phyloP scores from a whole-genome alignment of 2,329 filamentous ascomycete species.

The Dactylonectria macrodidyma region DNA sequence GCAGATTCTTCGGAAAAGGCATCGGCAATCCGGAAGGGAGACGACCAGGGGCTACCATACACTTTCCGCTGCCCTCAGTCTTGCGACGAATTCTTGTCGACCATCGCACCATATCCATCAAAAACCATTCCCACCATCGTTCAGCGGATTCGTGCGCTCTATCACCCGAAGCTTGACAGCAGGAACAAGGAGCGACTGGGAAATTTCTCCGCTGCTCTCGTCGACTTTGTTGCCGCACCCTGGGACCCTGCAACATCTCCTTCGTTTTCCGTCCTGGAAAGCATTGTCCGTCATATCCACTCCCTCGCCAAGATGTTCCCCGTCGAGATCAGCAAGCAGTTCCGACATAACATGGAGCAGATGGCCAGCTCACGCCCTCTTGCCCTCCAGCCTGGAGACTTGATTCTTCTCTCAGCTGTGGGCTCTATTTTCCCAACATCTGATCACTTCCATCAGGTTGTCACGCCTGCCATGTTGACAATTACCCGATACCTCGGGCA shows the following conservation, averaged over 20 bases:
- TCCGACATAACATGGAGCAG: slow-evolving; percentile 80
- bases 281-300: slow-evolving; percentile 89
- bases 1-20: slow-evolving; percentile 60
- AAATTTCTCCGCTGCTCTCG: slow-evolving; percentile 75
- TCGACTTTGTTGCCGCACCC: slow-evolving; percentile 72
- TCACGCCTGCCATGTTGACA: slow-evolving; percentile 90
- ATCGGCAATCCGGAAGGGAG: slow-evolving; percentile 53
- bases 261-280: slow-evolving; percentile 81
- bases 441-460: slow-evolving; percentile 96
- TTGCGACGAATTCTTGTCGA: slow-evolving; percentile 80
- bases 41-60: slow-evolving; percentile 78
- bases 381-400: slow-evolving; percentile 75
- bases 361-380: slow-evolving; percentile 65
- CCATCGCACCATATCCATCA: slow-evolving; percentile 73
- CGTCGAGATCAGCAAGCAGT: slow-evolving; percentile 81
- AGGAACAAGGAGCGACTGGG: slow-evolving; percentile 88
- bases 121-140: slow-evolving; percentile 83
- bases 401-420: slow-evolving; percentile 87
- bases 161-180: slow-evolving; percentile 88
- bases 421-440: slow-evolving; percentile 92
- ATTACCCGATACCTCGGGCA: slow-evolving; percentile 88
- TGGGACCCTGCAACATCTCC: slow-evolving; percentile 61
- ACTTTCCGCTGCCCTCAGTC: slow-evolving; percentile 89
- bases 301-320: slow-evolving; percentile 91
- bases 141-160: slow-evolving; percentile 91